These are phyloP conservation scores for Saturnispora diversa DNA, from an alignment of 805 yeast genomes.

Conservation along the genomic window DNA sequence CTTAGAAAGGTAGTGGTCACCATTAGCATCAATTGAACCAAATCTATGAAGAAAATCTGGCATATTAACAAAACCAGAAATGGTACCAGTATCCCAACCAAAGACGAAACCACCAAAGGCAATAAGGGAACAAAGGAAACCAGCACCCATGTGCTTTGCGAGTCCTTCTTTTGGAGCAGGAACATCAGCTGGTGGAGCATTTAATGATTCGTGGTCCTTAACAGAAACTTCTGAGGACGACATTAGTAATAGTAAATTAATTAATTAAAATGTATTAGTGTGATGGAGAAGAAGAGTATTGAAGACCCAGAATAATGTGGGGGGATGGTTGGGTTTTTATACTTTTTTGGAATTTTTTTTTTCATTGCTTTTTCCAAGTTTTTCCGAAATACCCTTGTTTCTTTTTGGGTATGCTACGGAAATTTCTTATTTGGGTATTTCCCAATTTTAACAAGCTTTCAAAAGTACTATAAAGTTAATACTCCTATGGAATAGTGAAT, in stretches of 20 bases:
- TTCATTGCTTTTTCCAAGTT: no score
- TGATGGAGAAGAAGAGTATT: conserved; percentile 2
- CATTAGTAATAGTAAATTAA: no score
- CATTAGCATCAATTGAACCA: conserved; percentile 38
- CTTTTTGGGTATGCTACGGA: no score
- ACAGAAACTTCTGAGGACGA: conserved; percentile 8
- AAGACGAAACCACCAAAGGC: conserved; percentile 74
- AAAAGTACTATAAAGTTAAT: no score
- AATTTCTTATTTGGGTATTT: no score
- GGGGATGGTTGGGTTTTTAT: no score
- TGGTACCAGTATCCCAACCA: conserved; percentile 76
- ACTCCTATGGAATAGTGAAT: no score
- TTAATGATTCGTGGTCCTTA: conserved; percentile 7
- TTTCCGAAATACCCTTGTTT: no score
- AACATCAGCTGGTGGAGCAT: background rate
- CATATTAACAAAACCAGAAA: conserved; percentile 64
- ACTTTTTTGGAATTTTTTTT: no score
- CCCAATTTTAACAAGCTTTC: no score
- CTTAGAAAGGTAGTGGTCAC: conserved; percentile 38
- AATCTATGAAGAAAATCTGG: conserved; percentile 45
- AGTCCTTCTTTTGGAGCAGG: background rate
- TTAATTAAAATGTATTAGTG: background rate
- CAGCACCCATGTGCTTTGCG: conserved; percentile 22
- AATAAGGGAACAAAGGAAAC: conserved; percentile 41
- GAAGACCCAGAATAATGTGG: background rate